These are phyloP conservation scores for Tolypocladium sp. DNA, from an alignment of 2,329 filamentous ascomycete genomes.

Conservation along the genomic window DNA sequence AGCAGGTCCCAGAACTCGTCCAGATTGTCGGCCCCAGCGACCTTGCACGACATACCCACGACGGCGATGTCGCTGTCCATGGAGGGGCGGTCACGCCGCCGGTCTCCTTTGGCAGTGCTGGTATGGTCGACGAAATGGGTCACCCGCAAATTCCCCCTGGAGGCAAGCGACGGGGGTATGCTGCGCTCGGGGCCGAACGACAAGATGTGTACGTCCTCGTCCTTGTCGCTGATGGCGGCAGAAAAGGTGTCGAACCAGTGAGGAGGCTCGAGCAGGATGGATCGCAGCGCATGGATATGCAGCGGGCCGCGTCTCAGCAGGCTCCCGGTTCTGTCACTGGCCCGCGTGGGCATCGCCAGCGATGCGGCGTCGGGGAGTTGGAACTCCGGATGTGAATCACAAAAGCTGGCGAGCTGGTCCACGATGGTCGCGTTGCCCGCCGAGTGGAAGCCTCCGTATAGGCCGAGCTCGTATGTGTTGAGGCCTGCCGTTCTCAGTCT, in stretches of 20 bases:
- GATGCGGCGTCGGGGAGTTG: slow-evolving; percentile 21
- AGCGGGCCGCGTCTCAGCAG: slow-evolving; percentile 12
- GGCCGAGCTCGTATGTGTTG: neutral
- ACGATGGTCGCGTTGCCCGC: neutral
- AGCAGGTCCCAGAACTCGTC: slow-evolving; percentile 23
- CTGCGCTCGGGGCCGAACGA: slow-evolving; percentile 26
- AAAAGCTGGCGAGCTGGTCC: slow-evolving; percentile 6
- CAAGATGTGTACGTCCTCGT: slow-evolving; percentile 11
- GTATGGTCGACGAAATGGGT: slow-evolving; percentile 7
- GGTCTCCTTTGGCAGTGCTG: neutral
- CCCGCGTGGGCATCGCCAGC: slow-evolving; percentile 13
- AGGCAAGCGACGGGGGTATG: slow-evolving; percentile 21
- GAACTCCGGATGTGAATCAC: slow-evolving; percentile 14
- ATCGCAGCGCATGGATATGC: slow-evolving; percentile 18
- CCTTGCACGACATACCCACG: slow-evolving; percentile 27
- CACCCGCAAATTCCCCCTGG: slow-evolving; percentile 10
- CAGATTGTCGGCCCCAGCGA: slow-evolving; percentile 23
- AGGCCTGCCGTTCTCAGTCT: slow-evolving; percentile 2
- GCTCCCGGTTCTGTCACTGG: slow-evolving; percentile 2
- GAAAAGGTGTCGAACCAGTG: slow-evolving; percentile 24
- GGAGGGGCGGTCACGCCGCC: neutral
- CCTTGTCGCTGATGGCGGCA: slow-evolving; percentile 4
- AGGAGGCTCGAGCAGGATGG: slow-evolving; percentile 22
- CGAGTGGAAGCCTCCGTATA: neutral
- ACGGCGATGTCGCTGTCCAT: slow-evolving; percentile 20